Percentiles rank a stretch among this genome's conserved stretches.
phyloP scores from a whole-genome alignment of 108 stramenopile species.

The Cyclotella baltica region DNA sequence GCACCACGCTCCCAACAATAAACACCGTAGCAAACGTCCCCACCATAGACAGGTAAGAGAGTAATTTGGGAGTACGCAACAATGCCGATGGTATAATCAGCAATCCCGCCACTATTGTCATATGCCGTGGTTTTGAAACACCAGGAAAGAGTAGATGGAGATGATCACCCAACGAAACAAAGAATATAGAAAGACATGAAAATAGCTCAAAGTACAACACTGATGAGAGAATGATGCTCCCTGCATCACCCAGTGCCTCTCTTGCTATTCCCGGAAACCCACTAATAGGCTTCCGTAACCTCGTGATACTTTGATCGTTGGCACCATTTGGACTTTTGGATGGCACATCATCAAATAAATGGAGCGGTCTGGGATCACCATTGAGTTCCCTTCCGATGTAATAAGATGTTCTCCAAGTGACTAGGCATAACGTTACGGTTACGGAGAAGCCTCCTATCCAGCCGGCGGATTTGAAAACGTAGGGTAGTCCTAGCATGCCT shows the following conservation, averaged over 20 bases:
- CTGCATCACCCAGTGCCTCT: slow-evolving; percentile 70
- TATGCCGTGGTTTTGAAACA: slow-evolving; percentile 56
- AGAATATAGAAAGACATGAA: slow-evolving; percentile 81
- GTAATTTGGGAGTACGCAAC: slow-evolving; percentile 67
- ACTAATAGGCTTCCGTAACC: slow-evolving; percentile 69
- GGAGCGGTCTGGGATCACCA: slow-evolving; percentile 73
- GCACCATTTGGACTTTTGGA: slow-evolving; percentile 52
- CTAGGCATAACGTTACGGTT: slow-evolving; percentile 54
- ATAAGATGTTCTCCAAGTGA: slow-evolving; percentile 79
- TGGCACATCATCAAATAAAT: slow-evolving; percentile 60
- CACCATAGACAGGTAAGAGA: slow-evolving; percentile 76
- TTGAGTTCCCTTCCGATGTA: slow-evolving; percentile 79
- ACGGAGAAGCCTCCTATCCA: slow-evolving; percentile 67
- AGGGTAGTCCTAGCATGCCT: slow-evolving; percentile 78
- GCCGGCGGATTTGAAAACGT: slow-evolving; percentile 68
- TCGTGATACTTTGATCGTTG: slow-evolving; percentile 27
- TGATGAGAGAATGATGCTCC: slow-evolving; percentile 61
- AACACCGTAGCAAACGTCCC: slow-evolving; percentile 78
- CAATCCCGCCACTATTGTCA: slow-evolving; percentile 61
- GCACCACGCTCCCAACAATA: slow-evolving; percentile 67
- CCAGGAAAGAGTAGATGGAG: slow-evolving; percentile 69
- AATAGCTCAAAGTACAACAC: slow-evolving; percentile 87
- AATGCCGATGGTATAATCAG: slow-evolving; percentile 70
- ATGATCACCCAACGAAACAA: slow-evolving; percentile 81
- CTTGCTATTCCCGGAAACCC: slow-evolving; percentile 84